Evolutionary conservation across 768 basidiomycete genomes (phyloP), one percentile per base, ranked within the genome.

Genomic region (Daedaleopsis sinensis): DNA sequence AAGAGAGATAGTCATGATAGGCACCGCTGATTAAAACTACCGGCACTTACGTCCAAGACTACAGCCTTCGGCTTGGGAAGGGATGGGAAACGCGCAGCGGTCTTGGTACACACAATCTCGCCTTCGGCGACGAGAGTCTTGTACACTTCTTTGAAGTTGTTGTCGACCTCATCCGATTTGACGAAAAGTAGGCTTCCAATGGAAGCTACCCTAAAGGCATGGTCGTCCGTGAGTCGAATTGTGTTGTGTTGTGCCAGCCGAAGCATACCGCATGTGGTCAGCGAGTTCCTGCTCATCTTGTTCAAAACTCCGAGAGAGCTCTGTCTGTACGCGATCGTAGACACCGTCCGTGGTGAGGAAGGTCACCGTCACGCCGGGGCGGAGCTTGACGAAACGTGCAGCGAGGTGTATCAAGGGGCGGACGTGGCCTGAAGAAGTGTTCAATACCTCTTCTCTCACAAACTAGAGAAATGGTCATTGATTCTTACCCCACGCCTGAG

Each of bases 1-100:
- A 51, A 19, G n/a, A 42, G 21, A 12, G 13, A 42, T 15, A 13
- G 5, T 44, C 15, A 27, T 18, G 11, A 39, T 13, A 21, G 8
- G 19, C 2, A 46, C 1, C 27, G 32, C 18, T 21, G 43, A 55
- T 27, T 3, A 13, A 36, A 8, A n/a, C 15, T 12, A 54, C 46
- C 10, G 16, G 8, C 8, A 56, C 65, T 43, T 21, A 68, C 67
- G 35, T 68, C 67, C 2, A 65, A 10, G 24, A 68, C 47, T 1
- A 61, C 55, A 32, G 58, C 61, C 39, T 56, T 52, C 2, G 67
- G 67, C 21, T 19, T 59, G 8, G 56, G 48, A 24, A 63, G 16
- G 4, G 60, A 11, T 1, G 46, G 49, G 46, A 51, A 48, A n/a
- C 52, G 27, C 23, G 43, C 46, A 15, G 32, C 46, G 7, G 60